Percentiles rank a stretch among this genome's conserved stretches.
Evolutionary conservation across 768 basidiomycete species (phyloP).

Genomic region (Calocybe gangraenosa): DNA sequence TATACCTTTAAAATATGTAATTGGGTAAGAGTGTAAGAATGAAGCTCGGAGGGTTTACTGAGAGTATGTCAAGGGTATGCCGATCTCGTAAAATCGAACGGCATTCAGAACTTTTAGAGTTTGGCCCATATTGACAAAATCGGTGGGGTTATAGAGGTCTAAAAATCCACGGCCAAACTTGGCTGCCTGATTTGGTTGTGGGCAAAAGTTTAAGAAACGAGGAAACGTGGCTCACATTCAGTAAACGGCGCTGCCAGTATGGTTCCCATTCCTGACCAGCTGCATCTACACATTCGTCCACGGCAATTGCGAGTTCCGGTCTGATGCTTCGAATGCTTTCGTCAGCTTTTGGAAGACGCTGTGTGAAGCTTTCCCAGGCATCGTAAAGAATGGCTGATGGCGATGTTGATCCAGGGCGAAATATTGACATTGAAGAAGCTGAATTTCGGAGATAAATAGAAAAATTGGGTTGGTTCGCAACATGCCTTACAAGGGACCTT

Average conservation of each 20-base stretch:
- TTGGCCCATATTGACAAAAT: conserved; percentile 91
- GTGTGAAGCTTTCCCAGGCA: conserved; percentile 82
- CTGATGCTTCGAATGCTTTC: conserved; percentile 88
- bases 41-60: conserved; percentile 65
- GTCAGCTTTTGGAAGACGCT: conserved; percentile 86
- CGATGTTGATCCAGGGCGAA: conserved; percentile 89
- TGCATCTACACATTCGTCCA: conserved; percentile 84
- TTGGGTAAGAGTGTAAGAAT: conserved; percentile 2
- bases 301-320: conserved; percentile 54
- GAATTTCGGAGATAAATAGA: background rate
- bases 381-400: conserved; percentile 91
- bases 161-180: conserved; percentile 94
- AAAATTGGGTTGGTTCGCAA: conserved; percentile 4
- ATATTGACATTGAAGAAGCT: conserved; percentile 80
- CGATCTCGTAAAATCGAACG: conserved; percentile 86
- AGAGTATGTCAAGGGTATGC: conserved; percentile 87
- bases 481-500: conserved; percentile 77
- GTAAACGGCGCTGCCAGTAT: conserved; percentile 80
- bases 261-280: conserved; percentile 92
- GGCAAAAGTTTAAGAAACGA: conserved; percentile 2
- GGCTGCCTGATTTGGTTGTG: conserved; percentile 61
- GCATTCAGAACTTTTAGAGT: conserved; percentile 92
- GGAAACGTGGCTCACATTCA: conserved; percentile 55
- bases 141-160: conserved; percentile 87
- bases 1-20: conserved; percentile 53